Evolutionary conservation across 2,329 filamentous ascomycete species (phyloP), one percentile per base, ranked within the genome.

Genomic region (Cladosporium sp.): DNA sequence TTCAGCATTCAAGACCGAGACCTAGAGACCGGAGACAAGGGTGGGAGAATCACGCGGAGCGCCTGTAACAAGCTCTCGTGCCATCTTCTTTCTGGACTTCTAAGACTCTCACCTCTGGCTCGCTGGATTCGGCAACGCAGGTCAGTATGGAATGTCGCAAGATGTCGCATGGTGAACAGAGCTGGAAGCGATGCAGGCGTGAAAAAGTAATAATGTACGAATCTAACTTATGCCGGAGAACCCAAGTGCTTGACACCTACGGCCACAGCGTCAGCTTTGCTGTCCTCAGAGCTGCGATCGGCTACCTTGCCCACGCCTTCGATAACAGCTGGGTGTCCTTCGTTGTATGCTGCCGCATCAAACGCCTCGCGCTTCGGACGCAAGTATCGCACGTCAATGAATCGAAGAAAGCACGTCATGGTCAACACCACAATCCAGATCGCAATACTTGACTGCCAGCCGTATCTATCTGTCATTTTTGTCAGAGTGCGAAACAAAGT

Each of bases 401-500:
- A 80, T 21, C 81, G 79, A 37, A 84, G 69, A 10, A 75, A 62
- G 40, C 80, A 79, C 0, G 80, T 80, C 78, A 83, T 81, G 18
- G 75, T 69, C n/a, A 81, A 78, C 4, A 83, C 81, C 0, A 83
- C 71, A 0, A 81, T 70, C 73, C 80, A 78, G 2, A 83, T 71
- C 1, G 78, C 81, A 57, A 81, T 73, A 0, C 80, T 78, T 18
- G 80, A 80, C 70, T 83, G 81, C 82, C 82, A 84, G 10, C 81
- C 82, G 59, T 82, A 81, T 61, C 77, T 77, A 65, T 81, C 68
- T 68, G n/a, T 35, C n/a, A 28, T 50, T 28, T 12, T 4, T 26
- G 53, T 59, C n/a, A 65, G 55, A 10, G 16, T 31, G 18, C 44
- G 40, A 49, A 53, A 3, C 23, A 18, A 6, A 16, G 55, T 33